Base-by-base conservation (phyloP, 805 yeast genomes). In the Yarrowia sp. region DNA sequence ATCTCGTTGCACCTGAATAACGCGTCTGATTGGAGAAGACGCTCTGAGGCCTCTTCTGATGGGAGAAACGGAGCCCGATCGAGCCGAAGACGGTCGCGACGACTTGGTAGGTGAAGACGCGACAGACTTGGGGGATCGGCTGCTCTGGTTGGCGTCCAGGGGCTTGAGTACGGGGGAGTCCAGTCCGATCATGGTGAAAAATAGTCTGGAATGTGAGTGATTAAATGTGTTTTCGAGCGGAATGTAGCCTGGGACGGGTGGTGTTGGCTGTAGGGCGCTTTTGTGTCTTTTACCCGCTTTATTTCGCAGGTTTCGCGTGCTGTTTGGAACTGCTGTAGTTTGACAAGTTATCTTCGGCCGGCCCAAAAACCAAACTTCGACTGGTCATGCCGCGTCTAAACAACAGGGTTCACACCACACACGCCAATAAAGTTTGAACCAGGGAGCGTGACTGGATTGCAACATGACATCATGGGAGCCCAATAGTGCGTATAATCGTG, bases 81-180 rank as follows among this genome's bases (percentile, higher is more conserved):
- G 51, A 14, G 51, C 35, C 28, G 64, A 58, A 8, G 43, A 43
- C 1, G 42, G 51, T 18, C 51, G 51, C 51, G 42, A 43, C n/a
- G 42, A 18, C 43, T 58, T 58, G 43, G 42, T 7, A 11, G 64
- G 64, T 3, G 64, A 58, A 8, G 64, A 58, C 36, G 64, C 43
- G 39, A 33, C 51, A 18, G 50, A 43, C 42, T 43, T 58, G 41
- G 64, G 64, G 8, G 51, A 35, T 14, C 51, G 51, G 28, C 35
- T 58, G 64, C 43, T 28, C 51, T 44, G 50, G 64, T 58, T 58
- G 14, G 50, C 13, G 35, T 58, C 64, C 41, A 43, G 50, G 35
- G 64, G 64, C 43, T 44, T 42, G 39, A 58, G 64, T 3, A 58
- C 51, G n/a, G 64, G 64, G 17, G 64, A 58, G 51, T 58, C 64